Base-by-base conservation (phyloP, 2,329 filamentous ascomycete genomes). In the Colletotrichum coccodes region DNA sequence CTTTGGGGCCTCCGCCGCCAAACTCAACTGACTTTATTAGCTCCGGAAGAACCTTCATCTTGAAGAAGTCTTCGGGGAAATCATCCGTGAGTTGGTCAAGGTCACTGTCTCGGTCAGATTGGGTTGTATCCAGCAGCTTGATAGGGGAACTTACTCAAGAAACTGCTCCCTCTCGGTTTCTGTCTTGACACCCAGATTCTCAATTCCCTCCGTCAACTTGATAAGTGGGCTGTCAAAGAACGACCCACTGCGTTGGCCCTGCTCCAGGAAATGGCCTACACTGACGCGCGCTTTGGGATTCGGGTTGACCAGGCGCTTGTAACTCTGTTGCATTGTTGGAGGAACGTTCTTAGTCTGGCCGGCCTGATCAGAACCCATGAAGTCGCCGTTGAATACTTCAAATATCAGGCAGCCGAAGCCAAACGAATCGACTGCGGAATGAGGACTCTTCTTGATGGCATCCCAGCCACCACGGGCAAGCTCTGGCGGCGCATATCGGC, bases 1-100 rank as follows among this genome's bases (percentile, higher is more conserved):
- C 95, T 76, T 97, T 97, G 0, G 95, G 93, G 0, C 96, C 96
- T 32, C 96, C 96, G 12, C 95, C 96, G 8, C 96, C 96, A 79
- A 98, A 99, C 76, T 99, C 96, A n/a, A 98, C 94, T 0, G 95
- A 97, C 77, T 98, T 99, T n/a, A 99, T 86, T 34, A 99, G 84
- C 77, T 99, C 96, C 0, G 96, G 96, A 9, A 99, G 85, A 4
- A 99, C 90, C 76, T 98, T 99, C 87, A 97, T 93, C 78, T 97
- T 97, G 85, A 98, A 97, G 79, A 97, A 99, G 68, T 98, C 96
- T 76, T 98, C 95, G 0, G 96, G 96, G 70, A 98, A 98, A 79
- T 99, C 95, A 73, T 98, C 94, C 0, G 94, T 92, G 6, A 98
- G 86, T 68, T 92, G 87, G 72, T 97, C 94, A 6, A 99, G 87